phyloP scores from a whole-genome alignment of 2,329 filamentous ascomycete genomes.

The Botrytis galanthina region DNA sequence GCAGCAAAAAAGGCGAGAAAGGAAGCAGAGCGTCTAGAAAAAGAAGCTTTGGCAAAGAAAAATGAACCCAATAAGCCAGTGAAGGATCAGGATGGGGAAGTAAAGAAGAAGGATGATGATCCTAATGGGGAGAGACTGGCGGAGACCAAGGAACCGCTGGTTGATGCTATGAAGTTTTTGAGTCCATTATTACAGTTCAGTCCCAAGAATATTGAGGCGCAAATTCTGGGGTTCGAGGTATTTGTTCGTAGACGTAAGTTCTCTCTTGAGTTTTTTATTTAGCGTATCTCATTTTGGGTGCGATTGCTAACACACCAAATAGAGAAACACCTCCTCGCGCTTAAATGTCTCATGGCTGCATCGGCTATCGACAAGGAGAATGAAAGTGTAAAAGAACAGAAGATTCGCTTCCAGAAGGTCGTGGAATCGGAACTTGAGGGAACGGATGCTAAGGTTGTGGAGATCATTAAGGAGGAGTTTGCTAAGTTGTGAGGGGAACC shows the following conservation, averaged over 20 bases:
- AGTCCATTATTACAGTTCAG: conserved; percentile 77
- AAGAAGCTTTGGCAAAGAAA: conserved; percentile 77
- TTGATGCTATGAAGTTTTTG: conserved; percentile 85
- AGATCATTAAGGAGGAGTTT: conserved; percentile 69
- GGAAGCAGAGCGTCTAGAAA: conserved; percentile 70
- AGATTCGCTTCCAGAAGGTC: conserved; percentile 64
- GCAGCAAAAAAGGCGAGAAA: conserved; percentile 87
- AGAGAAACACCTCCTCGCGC: conserved; percentile 86
- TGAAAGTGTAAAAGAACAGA: conserved; percentile 73
- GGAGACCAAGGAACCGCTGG: conserved; percentile 77
- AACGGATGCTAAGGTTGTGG: conserved; percentile 62
- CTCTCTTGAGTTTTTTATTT: background rate
- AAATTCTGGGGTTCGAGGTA: conserved; percentile 86
- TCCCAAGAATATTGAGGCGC: conserved; percentile 75
- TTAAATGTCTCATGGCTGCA: conserved; percentile 79
- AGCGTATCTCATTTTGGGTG: no score
- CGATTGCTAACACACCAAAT: conserved; percentile 33
- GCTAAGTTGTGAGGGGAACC: conserved; percentile 38
- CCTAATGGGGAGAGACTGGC: conserved; percentile 78
- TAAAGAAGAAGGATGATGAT: conserved; percentile 88
- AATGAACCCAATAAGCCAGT: conserved; percentile 76
- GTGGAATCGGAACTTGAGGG: conserved; percentile 56
- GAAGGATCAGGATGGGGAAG: conserved; percentile 58
- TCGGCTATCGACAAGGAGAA: conserved; percentile 66
- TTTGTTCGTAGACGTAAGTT: conserved; percentile 76